A percentile compares a stretch with the other conserved stretches of the same genome.
Evolutionary conservation across 129 eudicot genomes (phyloP).

Genomic region (Tagetes erecta): DNA sequence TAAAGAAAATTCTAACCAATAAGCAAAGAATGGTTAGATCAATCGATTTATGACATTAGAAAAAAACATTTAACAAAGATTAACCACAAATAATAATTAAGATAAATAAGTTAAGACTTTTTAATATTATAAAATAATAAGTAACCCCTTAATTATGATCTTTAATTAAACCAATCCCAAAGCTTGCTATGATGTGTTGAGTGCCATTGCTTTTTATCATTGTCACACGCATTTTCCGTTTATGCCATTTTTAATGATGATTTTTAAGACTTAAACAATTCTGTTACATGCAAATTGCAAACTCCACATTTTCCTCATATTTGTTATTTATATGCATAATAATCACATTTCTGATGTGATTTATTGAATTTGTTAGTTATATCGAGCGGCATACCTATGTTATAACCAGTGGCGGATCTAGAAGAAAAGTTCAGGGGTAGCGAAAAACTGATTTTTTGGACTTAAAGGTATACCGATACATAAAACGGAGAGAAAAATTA

Average conservation of each 20-base stretch:
- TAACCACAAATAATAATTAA: background rate
- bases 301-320: background rate
- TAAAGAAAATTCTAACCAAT: background rate
- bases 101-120: background rate
- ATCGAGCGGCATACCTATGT: no score
- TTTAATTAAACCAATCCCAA: background rate
- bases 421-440: no score
- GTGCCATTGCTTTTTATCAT: slow-evolving; percentile 1
- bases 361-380: background rate
- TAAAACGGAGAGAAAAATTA: no score
- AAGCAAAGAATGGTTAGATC: background rate
- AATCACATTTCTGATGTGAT: background rate
- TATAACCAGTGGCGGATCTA: no score
- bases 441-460: no score
- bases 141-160: background rate
- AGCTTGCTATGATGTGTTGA: background rate
- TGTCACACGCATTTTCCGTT: background rate
- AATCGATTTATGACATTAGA: background rate
- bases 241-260: slow-evolving; percentile 1
- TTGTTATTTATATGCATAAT: background rate
- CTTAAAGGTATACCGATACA: no score
- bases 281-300: background rate
- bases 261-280: background rate
- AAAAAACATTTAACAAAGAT: background rate
- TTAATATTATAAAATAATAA: background rate